Percentiles rank a stretch among this genome's conserved stretches.
Conservation (phyloP, 1,284 basidiomycete genomes). For the Sutorius eximius region DNA sequence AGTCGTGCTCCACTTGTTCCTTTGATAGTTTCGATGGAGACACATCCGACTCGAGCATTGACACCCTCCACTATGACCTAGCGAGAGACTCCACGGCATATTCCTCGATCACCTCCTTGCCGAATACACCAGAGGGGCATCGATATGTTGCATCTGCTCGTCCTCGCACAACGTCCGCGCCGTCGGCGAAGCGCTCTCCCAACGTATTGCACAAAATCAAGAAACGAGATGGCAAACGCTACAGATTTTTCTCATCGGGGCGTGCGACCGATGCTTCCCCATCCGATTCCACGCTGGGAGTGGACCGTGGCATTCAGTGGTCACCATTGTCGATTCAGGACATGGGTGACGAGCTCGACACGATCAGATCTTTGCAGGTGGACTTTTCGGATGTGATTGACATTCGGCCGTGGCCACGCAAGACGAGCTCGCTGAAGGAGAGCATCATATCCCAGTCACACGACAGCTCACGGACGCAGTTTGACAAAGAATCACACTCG, state of each 20-base stretch:
- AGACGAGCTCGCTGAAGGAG: background rate
- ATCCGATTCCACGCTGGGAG: background rate
- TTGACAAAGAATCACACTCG: conserved; percentile 13
- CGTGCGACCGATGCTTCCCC: background rate
- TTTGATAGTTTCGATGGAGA: conserved; percentile 10
- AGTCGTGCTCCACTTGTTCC: conserved; percentile 14
- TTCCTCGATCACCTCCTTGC: conserved; percentile 12
- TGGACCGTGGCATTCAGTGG: background rate
- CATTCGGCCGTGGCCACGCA: conserved; percentile 14
- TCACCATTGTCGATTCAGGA: background rate
- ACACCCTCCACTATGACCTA: conserved; percentile 9
- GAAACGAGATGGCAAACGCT: conserved; percentile 10
- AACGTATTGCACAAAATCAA: conserved; percentile 12
- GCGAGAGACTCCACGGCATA: conserved; percentile 10
- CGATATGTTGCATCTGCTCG: conserved; percentile 17
- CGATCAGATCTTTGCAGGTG: background rate
- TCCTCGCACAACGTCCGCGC: conserved; percentile 12
- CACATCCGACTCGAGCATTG: conserved; percentile 13
- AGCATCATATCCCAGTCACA: background rate
- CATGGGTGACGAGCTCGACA: background rate
- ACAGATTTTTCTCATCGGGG: conserved; percentile 18
- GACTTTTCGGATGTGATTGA: conserved; percentile 26
- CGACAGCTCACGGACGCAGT: background rate
- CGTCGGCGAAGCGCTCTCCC: conserved; percentile 4
- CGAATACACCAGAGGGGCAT: conserved; percentile 4